Evolutionary conservation across 2,329 filamentous ascomycete genomes (phyloP), one percentile per base, ranked within the genome.

Genomic region (Sporothrix curviconia): DNA sequence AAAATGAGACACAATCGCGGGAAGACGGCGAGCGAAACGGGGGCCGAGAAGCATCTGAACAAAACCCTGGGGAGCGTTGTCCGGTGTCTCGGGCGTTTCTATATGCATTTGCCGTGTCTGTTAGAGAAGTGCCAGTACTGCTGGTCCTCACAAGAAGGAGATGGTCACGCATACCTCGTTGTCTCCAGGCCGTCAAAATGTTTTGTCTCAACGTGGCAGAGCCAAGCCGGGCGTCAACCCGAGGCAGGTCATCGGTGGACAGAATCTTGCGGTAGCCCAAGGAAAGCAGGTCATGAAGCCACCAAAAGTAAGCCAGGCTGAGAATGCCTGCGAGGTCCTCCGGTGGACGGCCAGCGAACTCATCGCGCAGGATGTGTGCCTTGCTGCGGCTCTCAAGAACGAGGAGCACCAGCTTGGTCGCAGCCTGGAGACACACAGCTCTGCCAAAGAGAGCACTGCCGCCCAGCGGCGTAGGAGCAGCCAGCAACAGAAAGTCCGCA

Each of bases 1-100:
- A 66, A 7, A 14, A 73, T 69, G 12, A 76, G 60, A 24, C 69
- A 68, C 0, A 76, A 36, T 7, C 74, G 69, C 3, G 72, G 70
- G 1, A 70, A 44, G n/a, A 71, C 63, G 2, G 68, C 67, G 6
- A 62, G 40, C 3, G 69, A 14, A 32, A 75, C 69, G 0, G 67
- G 68, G 4, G 8, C 17, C 7, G 59, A 60, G 19, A 73, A 63
- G 55, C 65, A 69, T 24, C 40, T 62, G 2, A 72, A 52, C 15
- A 75, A 60, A 2, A 65, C 67, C 11, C 64, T 43, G 6, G 67
- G 68, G 6, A 75, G 64, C 3, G 69, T 65, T 12, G 53, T 59
- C 3, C 40, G 55, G 7, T 52, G n/a, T 65, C 39, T 67, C 67
- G 2, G 66, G 64, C 32, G 55, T 64, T 25, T 39, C 68, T 66